Conservation (phyloP, 495 filamentous ascomycete species). For the Thozetella sp. region DNA sequence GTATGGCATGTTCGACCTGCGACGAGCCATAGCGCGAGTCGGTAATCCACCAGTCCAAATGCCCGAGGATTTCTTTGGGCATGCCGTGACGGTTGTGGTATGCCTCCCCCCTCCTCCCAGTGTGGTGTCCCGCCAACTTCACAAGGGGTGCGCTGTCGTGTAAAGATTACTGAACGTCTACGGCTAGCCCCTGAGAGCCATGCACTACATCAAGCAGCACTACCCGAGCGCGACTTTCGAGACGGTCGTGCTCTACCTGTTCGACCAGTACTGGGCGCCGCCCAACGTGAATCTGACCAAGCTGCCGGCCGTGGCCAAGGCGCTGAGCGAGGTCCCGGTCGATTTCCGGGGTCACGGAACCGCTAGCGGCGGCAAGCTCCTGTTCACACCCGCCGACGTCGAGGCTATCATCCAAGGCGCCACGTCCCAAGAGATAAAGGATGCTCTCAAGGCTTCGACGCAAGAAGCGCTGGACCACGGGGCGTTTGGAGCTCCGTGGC, state of each 20-base stretch:
- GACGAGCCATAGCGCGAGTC: conserved; percentile 59
- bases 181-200: conserved; percentile 59
- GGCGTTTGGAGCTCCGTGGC: conserved; percentile 77
- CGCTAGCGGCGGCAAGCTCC: not conserved
- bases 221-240: conserved; percentile 34
- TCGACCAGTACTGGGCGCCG: conserved; percentile 40
- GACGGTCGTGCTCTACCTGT: conserved; percentile 26
- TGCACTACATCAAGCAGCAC: conserved; percentile 62
- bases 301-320: conserved; percentile 18
- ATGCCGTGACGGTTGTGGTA: conserved; percentile 25
- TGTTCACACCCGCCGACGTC: conserved; percentile 36
- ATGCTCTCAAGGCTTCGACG: conserved; percentile 58
- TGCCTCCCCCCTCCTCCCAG: conserved; percentile 1
- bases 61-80: conserved; percentile 39
- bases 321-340: conserved; percentile 21
- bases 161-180: not conserved
- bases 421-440: conserved; percentile 54
- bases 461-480: conserved; percentile 60
- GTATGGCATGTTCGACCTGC: conserved; percentile 55
- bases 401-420: conserved; percentile 53
- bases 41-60: conserved; percentile 35
- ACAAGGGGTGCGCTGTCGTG: not conserved
- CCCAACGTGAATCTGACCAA: conserved; percentile 30
- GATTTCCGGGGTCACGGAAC: conserved; percentile 9
- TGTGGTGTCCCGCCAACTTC: not conserved